Evolutionary conservation across 306 rosid species (phyloP).

Genomic region (Ormosia semicastrata): DNA sequence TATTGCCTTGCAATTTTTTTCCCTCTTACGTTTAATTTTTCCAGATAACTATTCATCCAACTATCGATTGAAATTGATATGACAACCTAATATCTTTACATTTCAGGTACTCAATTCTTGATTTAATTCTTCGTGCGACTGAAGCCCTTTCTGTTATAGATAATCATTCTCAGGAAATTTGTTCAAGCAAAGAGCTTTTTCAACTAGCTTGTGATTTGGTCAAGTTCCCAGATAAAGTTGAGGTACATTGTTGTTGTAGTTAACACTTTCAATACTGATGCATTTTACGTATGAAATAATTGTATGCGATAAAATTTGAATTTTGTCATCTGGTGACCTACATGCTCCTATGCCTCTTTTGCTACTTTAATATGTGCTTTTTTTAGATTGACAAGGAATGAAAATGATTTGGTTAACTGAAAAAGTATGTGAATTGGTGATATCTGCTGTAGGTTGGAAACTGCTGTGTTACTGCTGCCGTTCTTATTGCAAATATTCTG

Average conservation of each 20-base stretch:
- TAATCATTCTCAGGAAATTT: constrained; percentile 69
- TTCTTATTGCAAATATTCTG: constrained; percentile 82
- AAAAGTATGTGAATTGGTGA: constrained; percentile 16
- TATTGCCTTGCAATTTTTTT: not conserved
- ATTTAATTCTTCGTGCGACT: constrained; percentile 65
- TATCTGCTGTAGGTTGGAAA: constrained; percentile 66
- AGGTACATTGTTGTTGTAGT: constrained; percentile 53
- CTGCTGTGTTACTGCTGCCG: constrained; percentile 77
- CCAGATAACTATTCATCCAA: not conserved
- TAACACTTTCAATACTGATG: constrained; percentile 2
- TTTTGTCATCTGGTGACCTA: not conserved
- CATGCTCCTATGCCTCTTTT: not conserved
- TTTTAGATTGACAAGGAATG: not conserved
- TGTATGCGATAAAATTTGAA: not conserved
- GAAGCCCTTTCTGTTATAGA: constrained; percentile 82
- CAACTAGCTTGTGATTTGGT: constrained; percentile 52
- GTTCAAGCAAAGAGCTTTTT: constrained; percentile 72
- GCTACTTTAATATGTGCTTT: not conserved
- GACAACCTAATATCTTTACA: constrained; percentile 18
- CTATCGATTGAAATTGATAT: constrained; percentile 12
- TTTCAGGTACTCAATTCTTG: constrained; percentile 79
- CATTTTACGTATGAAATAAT: not conserved
- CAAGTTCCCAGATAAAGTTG: constrained; percentile 81
- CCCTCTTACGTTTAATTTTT: constrained; percentile 5
- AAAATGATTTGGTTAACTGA: constrained; percentile 24